Conservation (phyloP, 75 land plant species). For the Gnetum montanum region DNA sequence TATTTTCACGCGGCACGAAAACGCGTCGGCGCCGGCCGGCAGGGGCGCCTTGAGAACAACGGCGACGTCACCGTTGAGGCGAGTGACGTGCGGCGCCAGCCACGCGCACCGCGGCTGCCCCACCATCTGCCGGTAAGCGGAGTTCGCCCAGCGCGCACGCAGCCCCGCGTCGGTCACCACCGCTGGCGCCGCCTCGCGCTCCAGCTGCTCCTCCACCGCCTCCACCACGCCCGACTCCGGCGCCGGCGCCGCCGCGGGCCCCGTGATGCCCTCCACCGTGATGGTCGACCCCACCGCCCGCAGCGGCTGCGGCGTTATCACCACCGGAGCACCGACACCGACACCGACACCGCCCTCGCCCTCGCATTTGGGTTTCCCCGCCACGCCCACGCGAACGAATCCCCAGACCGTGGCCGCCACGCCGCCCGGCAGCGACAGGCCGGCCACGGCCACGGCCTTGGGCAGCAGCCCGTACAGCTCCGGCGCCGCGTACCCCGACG, state of each 20-base stretch:
- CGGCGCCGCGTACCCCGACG: no score
- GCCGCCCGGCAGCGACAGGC: neutral
- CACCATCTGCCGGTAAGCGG: conserved; percentile 86
- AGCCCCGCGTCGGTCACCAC: conserved; percentile 66
- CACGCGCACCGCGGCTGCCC: conserved; percentile 85
- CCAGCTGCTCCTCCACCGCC: conserved; percentile 57
- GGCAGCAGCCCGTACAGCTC: no score
- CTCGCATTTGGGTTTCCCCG: no score
- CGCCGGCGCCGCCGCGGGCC: neutral
- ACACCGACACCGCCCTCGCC: no score
- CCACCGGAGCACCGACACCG: no score
- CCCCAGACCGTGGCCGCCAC: conserved; percentile 4
- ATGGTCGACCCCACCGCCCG: conserved; percentile 75
- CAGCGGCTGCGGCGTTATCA: conserved; percentile 73
- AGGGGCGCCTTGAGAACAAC: conserved; percentile 7
- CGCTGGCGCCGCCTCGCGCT: conserved; percentile 48
- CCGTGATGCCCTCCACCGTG: conserved; percentile 32
- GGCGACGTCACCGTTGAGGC: conserved; percentile 64
- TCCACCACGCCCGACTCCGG: conserved; percentile 26
- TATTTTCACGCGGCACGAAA: conserved; percentile 63
- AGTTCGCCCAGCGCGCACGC: conserved; percentile 65
- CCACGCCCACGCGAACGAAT: neutral
- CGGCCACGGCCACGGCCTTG: neutral
- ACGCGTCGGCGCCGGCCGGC: conserved; percentile 18
- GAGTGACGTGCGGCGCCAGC: conserved; percentile 29